These are phyloP conservation scores for Viola odorata DNA, from an alignment of 345 rosid species.

Conservation along the genomic window DNA sequence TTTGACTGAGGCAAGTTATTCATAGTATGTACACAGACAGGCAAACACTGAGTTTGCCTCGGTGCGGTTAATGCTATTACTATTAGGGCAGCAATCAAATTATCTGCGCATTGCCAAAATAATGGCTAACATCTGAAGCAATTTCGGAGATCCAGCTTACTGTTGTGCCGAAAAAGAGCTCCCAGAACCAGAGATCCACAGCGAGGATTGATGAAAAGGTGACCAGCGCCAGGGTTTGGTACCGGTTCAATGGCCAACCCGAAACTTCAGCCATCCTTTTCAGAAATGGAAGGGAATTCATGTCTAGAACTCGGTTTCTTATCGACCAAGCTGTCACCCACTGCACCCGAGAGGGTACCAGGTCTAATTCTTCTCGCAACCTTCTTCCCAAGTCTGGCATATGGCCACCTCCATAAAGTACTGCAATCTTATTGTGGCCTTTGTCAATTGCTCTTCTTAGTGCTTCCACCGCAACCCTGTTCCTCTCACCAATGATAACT, in stretches of 20 bases:
- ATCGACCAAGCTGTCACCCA: constrained; percentile 98
- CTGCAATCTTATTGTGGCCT: constrained; percentile 68
- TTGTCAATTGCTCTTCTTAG: constrained; percentile 55
- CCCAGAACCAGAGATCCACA: constrained; percentile 85
- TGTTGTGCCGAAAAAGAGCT: constrained; percentile 56
- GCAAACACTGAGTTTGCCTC: too few relatives aligned
- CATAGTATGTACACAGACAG: too few relatives aligned
- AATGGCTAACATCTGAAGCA: constrained; percentile 26
- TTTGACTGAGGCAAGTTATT: too few relatives aligned
- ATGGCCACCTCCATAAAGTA: constrained; percentile 95
- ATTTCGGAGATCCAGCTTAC: constrained; percentile 52
- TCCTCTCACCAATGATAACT: constrained; percentile 90
- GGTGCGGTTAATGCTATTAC: too few relatives aligned
- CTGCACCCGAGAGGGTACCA: constrained; percentile 55
- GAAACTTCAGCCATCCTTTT: constrained; percentile 59
- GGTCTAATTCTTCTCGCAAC: constrained; percentile 63
- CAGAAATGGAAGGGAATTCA: constrained; percentile 55
- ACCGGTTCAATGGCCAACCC: constrained; percentile 85
- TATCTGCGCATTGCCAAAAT: too few relatives aligned
- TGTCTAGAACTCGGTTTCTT: constrained; percentile 39
- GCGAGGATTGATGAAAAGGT: constrained; percentile 76
- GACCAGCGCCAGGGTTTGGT: constrained; percentile 75
- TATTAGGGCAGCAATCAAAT: too few relatives aligned
- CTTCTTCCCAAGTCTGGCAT: constrained; percentile 93
- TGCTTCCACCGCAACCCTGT: constrained; percentile 65